Conservation (phyloP, 2,329 filamentous ascomycete genomes). For the Aspergillus eucalypticola region DNA sequence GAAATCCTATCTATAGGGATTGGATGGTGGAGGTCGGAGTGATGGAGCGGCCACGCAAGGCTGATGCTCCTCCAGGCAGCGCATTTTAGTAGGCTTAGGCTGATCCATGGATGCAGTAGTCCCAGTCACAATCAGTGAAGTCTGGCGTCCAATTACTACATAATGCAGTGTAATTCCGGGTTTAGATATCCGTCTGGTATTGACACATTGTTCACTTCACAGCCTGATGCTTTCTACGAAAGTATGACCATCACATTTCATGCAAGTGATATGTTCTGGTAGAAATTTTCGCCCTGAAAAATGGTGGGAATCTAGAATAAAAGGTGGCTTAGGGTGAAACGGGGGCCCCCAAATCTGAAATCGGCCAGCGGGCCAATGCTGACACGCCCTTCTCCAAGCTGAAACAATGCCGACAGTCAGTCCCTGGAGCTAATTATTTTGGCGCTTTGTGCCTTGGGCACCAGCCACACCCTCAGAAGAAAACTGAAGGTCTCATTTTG, state of each 20-base stretch:
- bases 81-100: too few relatives aligned
- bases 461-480: not conserved
- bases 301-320: too few relatives aligned
- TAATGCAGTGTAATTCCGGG: too few relatives aligned
- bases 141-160: too few relatives aligned
- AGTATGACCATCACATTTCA: too few relatives aligned
- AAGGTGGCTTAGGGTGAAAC: not conserved
- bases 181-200: too few relatives aligned
- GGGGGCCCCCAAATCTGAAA: not conserved
- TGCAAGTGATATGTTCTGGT: too few relatives aligned
- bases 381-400: not conserved
- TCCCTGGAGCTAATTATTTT: conserved; percentile 3
- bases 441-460: not conserved
- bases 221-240: too few relatives aligned
- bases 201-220: too few relatives aligned
- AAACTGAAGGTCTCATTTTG: not conserved
- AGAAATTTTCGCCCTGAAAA: too few relatives aligned
- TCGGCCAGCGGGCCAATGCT: not conserved
- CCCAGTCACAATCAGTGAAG: too few relatives aligned
- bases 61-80: not conserved
- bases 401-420: not conserved
- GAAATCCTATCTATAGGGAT: not conserved
- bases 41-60: not conserved
- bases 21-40: too few relatives aligned
- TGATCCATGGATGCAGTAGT: not conserved